Base-by-base conservation (phyloP, 176 grass and related monocot species). In the Poa annua region DNA sequence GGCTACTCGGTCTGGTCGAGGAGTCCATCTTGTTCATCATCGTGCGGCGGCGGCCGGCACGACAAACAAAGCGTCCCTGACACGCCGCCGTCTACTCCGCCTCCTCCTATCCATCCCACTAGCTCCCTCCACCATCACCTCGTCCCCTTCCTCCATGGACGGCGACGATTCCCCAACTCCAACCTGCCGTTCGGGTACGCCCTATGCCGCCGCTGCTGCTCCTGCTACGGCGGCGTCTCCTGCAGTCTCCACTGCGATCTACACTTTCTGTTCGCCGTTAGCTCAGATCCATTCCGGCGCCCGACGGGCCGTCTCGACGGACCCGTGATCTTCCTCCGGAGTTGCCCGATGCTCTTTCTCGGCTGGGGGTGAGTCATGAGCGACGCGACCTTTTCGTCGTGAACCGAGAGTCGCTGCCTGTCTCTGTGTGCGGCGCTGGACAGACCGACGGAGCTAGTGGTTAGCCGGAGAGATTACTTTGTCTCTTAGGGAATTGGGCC, bases 281-380 rank as follows among this genome's bases (percentile, higher is more conserved):
- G 67, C 4, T 22, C 68, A 39, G 84, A 86, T 86, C 76, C 84
- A 48, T 61, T 15, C 61, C 24, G 17, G 83, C 9, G 33, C 15
- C 15, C 52, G 44, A 17, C 71, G 76, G 52, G 48, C 60, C 24
- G 15, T 32, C 14, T 20, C 5, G 36, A 74, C 41, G 16, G 24
- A 21, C 24, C 51, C 51, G 64, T 24, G 64, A 60, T 78, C 50
- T 34, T 8, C 49, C 34, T 14, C 49, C 15, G 14, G 20, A 62
- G 55, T 15, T 47, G 77, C 59, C 63, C 8, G 19, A 16, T 26
- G 34, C 64, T 55, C 29, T 54, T 76, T 51, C 33, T 36, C 4
- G 10, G 5, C 59, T 11, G 47, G 78, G 19, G 48, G 2, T 11
- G 76, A 26, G 39, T 44, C 53, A 41, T 13, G 44, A 36, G 48